Conservation (phyloP, 1,284 basidiomycete species). For the Phlebopus sp. region DNA sequence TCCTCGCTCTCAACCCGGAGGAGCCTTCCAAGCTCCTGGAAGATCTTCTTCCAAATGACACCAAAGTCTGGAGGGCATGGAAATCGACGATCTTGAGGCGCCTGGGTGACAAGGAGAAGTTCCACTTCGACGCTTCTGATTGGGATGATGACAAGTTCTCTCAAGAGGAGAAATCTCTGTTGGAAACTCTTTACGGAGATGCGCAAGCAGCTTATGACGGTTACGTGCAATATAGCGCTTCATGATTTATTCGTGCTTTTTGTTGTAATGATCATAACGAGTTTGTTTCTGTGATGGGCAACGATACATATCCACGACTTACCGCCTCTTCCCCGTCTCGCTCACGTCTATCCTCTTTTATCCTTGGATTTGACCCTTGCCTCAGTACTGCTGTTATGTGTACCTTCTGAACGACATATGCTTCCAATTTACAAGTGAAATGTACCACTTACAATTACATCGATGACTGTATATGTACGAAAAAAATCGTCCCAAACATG, state of each 20-base stretch:
- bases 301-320: too few relatives aligned
- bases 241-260: neutral
- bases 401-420: too few relatives aligned
- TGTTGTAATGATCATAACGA: too few relatives aligned
- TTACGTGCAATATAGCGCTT: slow-evolving; percentile 9
- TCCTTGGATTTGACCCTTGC: too few relatives aligned
- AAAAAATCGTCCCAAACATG: neutral
- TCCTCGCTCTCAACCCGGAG: slow-evolving; percentile 26
- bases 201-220: slow-evolving; percentile 22
- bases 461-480: too few relatives aligned
- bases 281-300: too few relatives aligned
- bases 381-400: too few relatives aligned
- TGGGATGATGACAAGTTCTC: slow-evolving; percentile 23
- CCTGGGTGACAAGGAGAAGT: slow-evolving; percentile 19
- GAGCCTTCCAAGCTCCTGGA: slow-evolving; percentile 24
- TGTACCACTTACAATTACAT: too few relatives aligned
- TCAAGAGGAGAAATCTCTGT: slow-evolving; percentile 16
- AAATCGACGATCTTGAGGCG: slow-evolving; percentile 17
- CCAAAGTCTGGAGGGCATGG: slow-evolving; percentile 31
- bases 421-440: too few relatives aligned
- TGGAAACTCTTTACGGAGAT: slow-evolving; percentile 23
- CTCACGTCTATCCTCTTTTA: too few relatives aligned
- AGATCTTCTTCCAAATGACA: slow-evolving; percentile 30
- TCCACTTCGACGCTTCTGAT: slow-evolving; percentile 21
- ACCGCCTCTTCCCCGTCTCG: too few relatives aligned